Base-by-base conservation (phyloP, 169 alveolate species). In the Plasmodium cynomolgi region DNA sequence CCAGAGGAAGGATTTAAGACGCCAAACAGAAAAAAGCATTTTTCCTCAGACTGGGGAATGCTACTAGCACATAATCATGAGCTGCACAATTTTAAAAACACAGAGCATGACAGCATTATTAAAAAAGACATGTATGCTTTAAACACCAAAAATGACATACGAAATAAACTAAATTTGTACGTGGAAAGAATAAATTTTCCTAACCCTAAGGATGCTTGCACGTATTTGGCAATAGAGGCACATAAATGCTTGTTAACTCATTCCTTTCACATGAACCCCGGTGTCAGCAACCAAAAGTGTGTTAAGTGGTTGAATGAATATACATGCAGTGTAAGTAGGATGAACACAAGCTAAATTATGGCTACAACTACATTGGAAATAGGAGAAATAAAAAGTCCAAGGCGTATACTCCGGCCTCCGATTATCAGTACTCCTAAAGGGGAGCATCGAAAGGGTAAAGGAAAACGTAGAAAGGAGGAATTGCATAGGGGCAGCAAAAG, bases 271-370 rank as follows among this genome's bases (percentile, higher is more conserved):
- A 33, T 83, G 97, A 97, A 96, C 83, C 97, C 98, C 3, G 95
- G 86, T 34, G 84, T 92, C 6, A 97, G 98, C 58, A 93, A 97
- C 58, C 97, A 95, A 37, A 97, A 97, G 93, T 97, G 98, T 81
- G 98, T 97, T 20, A 97, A 97, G 77, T 97, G 98, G 98, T 97
- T 96, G 82, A 96, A 97, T 72, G 98, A 97, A n/a, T n/a, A 84
- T 97, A 98, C 97, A 90, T 96, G 92, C 98, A 97, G 93, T 97
- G 98, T 92, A 97, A 96, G 82, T 97, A 98, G 98, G 98, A 97
- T 71, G 97, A 97, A 79, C 98, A 97, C 62, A 97, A 97, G 94
- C 93, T 97, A 94, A 90, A 92, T 81, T 91, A 88, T 68, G 98
- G 98, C 7, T 96, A 97, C 93, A 92, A 92, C 39, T 97, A 96